Conservation (phyloP, 371 early-diverging fungal species). For the Syncephalastrum contaminatum region DNA sequence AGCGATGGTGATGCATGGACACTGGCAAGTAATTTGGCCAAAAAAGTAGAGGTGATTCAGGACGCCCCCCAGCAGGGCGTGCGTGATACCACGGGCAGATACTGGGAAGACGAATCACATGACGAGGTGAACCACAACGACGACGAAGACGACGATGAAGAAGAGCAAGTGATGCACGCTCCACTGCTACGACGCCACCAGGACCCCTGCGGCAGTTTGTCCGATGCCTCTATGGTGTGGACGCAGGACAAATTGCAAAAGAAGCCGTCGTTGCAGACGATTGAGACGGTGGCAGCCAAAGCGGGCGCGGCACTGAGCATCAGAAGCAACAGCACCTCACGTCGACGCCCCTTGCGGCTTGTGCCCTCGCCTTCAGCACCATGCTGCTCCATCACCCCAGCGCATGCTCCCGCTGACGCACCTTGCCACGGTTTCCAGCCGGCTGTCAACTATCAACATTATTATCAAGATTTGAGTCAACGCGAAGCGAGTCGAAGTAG, state of each 20-base stretch:
- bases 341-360: conserved; percentile 4
- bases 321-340: not conserved
- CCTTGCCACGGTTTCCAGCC: conserved; percentile 2
- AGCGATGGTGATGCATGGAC: conserved; percentile 1
- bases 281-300: conserved; percentile 3
- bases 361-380: conserved; percentile 15
- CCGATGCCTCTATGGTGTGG: conserved; percentile 1
- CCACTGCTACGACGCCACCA: conserved; percentile 20
- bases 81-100: not conserved
- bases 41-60: conserved; percentile 17
- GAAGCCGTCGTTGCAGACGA: conserved; percentile 3
- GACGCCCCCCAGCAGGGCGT: conserved; percentile 1
- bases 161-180: conserved; percentile 22
- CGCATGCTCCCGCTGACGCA: too few relatives aligned
- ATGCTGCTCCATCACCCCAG: not conserved
- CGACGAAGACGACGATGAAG: conserved; percentile 9
- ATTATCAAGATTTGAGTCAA: conserved; percentile 1
- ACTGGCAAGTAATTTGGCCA: conserved; percentile 14
- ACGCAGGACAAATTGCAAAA: conserved; percentile 10
- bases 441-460: conserved; percentile 4
- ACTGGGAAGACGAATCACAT: too few relatives aligned
- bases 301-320: not conserved
- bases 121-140: not conserved
- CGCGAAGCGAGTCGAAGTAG: not conserved
- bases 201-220: not conserved